Evolutionary conservation across 306 rosid species (phyloP).

Genomic region (Trichosanthes truncata): DNA sequence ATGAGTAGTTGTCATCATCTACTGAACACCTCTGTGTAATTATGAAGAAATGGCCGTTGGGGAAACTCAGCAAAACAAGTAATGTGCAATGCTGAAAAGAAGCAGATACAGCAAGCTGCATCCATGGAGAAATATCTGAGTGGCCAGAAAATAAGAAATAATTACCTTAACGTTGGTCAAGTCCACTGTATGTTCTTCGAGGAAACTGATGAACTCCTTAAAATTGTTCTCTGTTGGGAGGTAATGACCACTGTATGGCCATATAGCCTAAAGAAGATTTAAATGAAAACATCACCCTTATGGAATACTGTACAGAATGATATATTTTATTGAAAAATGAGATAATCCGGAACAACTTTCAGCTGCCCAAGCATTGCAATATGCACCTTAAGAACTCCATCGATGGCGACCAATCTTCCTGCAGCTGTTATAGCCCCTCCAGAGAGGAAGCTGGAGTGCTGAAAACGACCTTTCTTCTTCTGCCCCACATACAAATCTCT

Average conservation of each 20-base stretch:
- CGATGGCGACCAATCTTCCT: slow-evolving; percentile 32
- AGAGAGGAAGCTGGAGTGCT: slow-evolving; percentile 39
- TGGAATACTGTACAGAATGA: neutral
- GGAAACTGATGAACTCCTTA: slow-evolving; percentile 32
- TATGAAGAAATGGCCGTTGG: neutral
- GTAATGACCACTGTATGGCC: slow-evolving; percentile 49
- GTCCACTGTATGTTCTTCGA: slow-evolving; percentile 27
- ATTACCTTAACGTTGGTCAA: slow-evolving; percentile 33
- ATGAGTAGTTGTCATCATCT: slow-evolving; percentile 22
- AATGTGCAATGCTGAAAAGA: neutral
- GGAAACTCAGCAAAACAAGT: neutral
- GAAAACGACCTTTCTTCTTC: slow-evolving; percentile 42
- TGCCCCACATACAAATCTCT: slow-evolving; percentile 38
- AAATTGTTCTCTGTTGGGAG: slow-evolving; percentile 44
- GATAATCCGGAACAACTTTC: neutral
- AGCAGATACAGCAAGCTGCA: neutral
- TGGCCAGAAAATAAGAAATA: neutral
- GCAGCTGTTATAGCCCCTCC: slow-evolving; percentile 42
- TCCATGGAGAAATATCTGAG: neutral
- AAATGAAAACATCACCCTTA: neutral
- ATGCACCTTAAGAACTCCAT: slow-evolving; percentile 33
- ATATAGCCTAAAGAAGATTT: slow-evolving; percentile 28
- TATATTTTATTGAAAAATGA: neutral
- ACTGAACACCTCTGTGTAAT: slow-evolving; percentile 22
- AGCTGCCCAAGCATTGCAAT: neutral